These are phyloP conservation scores for Zea luxurians DNA, from an alignment of 176 grass and related monocot genomes.

Conservation along the genomic window DNA sequence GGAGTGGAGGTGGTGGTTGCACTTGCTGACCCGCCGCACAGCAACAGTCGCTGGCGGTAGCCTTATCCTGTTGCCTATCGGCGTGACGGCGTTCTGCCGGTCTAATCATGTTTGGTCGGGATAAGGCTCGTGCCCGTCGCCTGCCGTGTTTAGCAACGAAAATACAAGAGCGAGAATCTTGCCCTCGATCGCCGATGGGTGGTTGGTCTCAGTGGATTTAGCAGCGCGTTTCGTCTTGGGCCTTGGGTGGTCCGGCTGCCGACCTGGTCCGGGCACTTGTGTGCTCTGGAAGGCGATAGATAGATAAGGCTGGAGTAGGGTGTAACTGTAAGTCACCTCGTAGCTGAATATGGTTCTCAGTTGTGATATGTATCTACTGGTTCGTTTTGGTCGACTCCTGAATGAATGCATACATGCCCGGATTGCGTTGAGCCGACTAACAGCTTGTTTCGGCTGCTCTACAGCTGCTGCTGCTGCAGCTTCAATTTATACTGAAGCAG, in stretches of 20 bases:
- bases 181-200: not conserved
- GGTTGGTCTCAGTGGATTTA: not conserved
- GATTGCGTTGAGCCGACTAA: not conserved
- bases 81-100: no score
- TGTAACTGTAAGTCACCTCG: not conserved
- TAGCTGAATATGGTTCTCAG: not conserved
- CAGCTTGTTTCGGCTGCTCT: no score
- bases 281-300: not conserved
- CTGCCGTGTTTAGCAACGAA: slow-evolving; percentile 13
- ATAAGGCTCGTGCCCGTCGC: not conserved
- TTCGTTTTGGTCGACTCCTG: not conserved
- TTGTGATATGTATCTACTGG: not conserved
- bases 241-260: not conserved
- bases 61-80: slow-evolving; percentile 30
- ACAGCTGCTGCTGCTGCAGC: no score
- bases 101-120: not conserved
- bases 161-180: not conserved
- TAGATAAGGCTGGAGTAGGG: not conserved
- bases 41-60: not conserved
- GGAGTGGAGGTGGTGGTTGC: slow-evolving; percentile 8
- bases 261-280: not conserved
- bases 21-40: not conserved
- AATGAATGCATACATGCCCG: not conserved
- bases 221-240: not conserved
- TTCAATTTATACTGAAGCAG: no score